phyloP scores from a whole-genome alignment of 1,284 basidiomycete species.

The Dichomitus squalens region DNA sequence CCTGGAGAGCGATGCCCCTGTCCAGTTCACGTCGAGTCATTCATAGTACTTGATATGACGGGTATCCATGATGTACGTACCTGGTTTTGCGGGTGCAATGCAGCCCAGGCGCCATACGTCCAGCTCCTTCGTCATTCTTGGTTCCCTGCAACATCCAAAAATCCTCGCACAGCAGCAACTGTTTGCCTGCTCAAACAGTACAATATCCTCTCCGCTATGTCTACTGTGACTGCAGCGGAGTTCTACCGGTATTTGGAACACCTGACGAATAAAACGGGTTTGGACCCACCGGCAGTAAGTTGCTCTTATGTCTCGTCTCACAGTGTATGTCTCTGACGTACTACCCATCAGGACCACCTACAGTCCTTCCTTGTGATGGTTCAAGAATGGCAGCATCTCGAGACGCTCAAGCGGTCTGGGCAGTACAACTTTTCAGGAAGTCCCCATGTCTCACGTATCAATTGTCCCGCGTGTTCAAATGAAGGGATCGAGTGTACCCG shows the following conservation, averaged over 20 bases:
- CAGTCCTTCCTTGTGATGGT: neutral
- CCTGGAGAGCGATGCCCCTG: neutral
- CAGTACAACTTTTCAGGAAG: no score
- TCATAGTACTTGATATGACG: neutral
- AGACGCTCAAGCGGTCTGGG: neutral
- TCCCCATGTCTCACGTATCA: no score
- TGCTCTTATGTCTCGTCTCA: neutral
- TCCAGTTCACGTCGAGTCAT: neutral
- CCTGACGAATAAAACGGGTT: neutral
- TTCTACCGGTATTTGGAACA: neutral
- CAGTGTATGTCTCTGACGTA: neutral
- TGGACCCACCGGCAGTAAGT: neutral
- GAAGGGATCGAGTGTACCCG: neutral
- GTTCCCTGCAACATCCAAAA: neutral
- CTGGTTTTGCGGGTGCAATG: neutral
- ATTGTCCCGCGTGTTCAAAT: neutral
- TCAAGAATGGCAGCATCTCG: neutral
- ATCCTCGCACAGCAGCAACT: neutral
- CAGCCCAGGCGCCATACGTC: neutral
- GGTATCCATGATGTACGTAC: neutral
- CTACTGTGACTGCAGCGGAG: neutral
- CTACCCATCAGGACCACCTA: neutral
- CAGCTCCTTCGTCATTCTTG: neutral
- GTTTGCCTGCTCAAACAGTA: neutral
- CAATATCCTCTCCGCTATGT: neutral